Evolutionary conservation across 2,329 filamentous ascomycete species (phyloP).

Genomic region (Colletotrichum sublineola): DNA sequence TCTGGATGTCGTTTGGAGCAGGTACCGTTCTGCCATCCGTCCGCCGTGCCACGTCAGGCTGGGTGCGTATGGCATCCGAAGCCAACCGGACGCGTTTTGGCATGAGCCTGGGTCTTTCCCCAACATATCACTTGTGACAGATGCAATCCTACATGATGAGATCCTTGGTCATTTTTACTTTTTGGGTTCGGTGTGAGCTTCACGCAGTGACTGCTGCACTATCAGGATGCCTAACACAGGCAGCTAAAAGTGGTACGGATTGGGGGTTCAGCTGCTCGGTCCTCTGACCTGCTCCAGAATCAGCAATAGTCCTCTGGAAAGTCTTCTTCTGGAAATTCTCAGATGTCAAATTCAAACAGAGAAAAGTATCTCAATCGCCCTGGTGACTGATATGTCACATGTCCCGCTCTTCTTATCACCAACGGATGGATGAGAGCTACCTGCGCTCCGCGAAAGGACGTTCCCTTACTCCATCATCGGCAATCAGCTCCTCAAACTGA

Average conservation of each 20-base stretch:
- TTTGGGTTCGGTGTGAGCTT: background rate
- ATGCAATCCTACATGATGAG: background rate
- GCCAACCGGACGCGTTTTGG: slow-evolving; percentile 14
- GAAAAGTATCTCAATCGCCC: background rate
- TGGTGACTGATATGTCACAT: slow-evolving; percentile 8
- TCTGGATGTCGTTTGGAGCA: slow-evolving; percentile 30
- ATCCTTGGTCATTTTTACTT: background rate
- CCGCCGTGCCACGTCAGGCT: slow-evolving; percentile 8
- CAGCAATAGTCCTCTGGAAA: background rate
- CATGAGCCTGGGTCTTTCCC: background rate
- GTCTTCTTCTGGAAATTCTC: background rate
- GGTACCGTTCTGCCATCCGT: slow-evolving; percentile 14
- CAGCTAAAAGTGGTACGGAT: slow-evolving; percentile 12
- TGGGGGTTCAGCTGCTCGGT: background rate
- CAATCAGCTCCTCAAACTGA: background rate
- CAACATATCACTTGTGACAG: slow-evolving; percentile 16
- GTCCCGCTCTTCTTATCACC: background rate
- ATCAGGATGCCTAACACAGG: background rate
- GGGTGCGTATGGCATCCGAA: slow-evolving; percentile 6
- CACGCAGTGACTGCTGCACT: background rate
- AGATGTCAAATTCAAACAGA: slow-evolving; percentile 14
- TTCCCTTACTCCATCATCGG: background rate
- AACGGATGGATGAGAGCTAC: background rate
- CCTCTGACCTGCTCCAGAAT: background rate
- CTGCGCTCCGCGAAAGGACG: background rate